Evolutionary conservation across 2,329 filamentous ascomycete species (phyloP).

Genomic region (Aureobasidium lini): DNA sequence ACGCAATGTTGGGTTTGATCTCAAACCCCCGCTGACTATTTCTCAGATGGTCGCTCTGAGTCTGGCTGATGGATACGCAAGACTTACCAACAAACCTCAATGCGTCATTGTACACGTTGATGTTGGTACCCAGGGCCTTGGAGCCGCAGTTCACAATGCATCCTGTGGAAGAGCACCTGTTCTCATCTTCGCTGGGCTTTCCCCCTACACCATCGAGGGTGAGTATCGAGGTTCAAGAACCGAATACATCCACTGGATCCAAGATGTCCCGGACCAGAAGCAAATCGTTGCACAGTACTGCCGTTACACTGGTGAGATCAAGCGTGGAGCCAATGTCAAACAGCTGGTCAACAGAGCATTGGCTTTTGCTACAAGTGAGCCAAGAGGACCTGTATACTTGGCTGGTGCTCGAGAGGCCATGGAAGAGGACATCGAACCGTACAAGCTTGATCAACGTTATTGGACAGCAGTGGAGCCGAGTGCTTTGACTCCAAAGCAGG

Average conservation of each 20-base stretch:
- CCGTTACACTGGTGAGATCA: slow-evolving; percentile 73
- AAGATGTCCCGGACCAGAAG: slow-evolving; percentile 76
- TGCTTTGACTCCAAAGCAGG: slow-evolving; percentile 48
- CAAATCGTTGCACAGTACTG: slow-evolving; percentile 79
- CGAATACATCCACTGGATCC: slow-evolving; percentile 82
- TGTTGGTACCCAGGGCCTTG: slow-evolving; percentile 72
- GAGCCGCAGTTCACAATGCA: slow-evolving; percentile 71
- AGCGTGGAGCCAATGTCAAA: slow-evolving; percentile 77
- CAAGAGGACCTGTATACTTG: slow-evolving; percentile 73
- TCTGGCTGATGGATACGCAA: slow-evolving; percentile 75
- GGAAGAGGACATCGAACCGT: slow-evolving; percentile 74
- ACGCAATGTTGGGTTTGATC: not conserved
- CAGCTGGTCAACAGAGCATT: slow-evolving; percentile 81
- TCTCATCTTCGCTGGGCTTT: slow-evolving; percentile 69
- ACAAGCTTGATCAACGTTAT: slow-evolving; percentile 57
- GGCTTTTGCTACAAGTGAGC: slow-evolving; percentile 71
- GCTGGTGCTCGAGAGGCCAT: slow-evolving; percentile 73
- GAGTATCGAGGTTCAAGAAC: slow-evolving; percentile 70
- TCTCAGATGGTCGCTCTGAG: slow-evolving; percentile 69
- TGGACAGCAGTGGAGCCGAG: slow-evolving; percentile 67
- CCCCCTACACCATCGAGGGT: slow-evolving; percentile 68
- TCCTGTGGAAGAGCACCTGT: slow-evolving; percentile 67
- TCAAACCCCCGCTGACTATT: not conserved
- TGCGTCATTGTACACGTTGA: slow-evolving; percentile 75
- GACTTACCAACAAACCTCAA: slow-evolving; percentile 64